Conservation (phyloP, 2,329 filamentous ascomycete genomes). For the Ceratocystis alfenasii region DNA sequence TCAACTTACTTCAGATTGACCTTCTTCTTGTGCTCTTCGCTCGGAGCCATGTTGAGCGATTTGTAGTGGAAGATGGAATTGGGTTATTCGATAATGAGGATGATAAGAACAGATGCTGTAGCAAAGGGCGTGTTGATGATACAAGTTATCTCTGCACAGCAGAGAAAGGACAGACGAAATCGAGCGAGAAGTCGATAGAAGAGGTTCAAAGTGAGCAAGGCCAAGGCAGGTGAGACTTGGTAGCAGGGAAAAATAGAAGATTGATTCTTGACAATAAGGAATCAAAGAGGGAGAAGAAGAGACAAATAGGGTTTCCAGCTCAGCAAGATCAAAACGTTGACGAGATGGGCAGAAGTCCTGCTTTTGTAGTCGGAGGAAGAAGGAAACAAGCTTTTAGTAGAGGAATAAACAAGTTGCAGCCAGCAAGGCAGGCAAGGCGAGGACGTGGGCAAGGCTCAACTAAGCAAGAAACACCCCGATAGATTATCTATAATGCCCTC, state of each 20-base stretch:
- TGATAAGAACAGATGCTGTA: not conserved
- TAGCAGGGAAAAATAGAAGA: not conserved
- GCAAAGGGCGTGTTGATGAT: not conserved
- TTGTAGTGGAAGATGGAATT: not conserved
- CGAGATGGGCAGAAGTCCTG: not conserved
- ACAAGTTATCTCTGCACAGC: slow-evolving; percentile 19
- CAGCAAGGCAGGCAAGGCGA: slow-evolving; percentile 9
- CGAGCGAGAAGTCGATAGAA: not conserved
- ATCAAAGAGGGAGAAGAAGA: slow-evolving; percentile 1
- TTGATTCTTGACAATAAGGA: not conserved
- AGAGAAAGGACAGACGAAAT: slow-evolving; percentile 17
- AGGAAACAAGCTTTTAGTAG: not conserved
- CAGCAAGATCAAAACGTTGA: slow-evolving; percentile 1
- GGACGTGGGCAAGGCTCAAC: not conserved
- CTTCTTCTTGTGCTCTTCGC: slow-evolving; percentile 68
- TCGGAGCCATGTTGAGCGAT: slow-evolving; percentile 45
- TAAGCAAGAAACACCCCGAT: no score
- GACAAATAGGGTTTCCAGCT: slow-evolving; percentile 4
- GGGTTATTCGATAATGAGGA: not conserved
- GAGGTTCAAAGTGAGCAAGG: not conserved
- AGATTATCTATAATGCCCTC: no score
- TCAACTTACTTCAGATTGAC: slow-evolving; percentile 63
- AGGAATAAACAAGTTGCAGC: not conserved
- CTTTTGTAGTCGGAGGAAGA: slow-evolving; percentile 4
- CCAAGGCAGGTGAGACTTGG: slow-evolving; percentile 3